Conservation (phyloP, 805 yeast species). For the Myxozyma kluyveri region DNA sequence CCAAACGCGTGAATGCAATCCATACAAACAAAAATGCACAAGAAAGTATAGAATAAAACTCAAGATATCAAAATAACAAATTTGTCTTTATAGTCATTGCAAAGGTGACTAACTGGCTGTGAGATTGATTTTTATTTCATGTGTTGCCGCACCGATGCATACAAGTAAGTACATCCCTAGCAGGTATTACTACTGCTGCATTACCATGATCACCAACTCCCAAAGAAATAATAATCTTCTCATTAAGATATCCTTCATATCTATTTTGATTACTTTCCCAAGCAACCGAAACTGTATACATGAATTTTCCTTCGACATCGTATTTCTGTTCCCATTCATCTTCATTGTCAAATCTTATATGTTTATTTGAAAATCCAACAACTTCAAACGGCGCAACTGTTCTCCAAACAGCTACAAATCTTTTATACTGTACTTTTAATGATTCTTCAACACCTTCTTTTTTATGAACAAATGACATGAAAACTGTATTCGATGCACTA, state of each 20-base stretch:
- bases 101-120: too few species aligned
- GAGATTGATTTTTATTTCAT: too few species aligned
- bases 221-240: constrained; percentile 19
- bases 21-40: neutral
- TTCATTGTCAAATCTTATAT: constrained; percentile 24
- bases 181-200: constrained; percentile 27
- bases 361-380: constrained; percentile 13
- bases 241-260: constrained; percentile 28
- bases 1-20: neutral
- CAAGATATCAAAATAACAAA: too few species aligned
- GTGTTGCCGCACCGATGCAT: constrained; percentile 1
- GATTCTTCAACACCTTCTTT: constrained; percentile 11
- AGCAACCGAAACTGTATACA: constrained; percentile 25
- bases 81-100: too few species aligned
- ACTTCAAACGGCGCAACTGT: constrained; percentile 23
- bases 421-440: constrained; percentile 21
- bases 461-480: constrained; percentile 22
- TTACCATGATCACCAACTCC: constrained; percentile 29
- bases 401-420: constrained; percentile 25
- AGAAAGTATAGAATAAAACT: neutral
- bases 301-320: constrained; percentile 27
- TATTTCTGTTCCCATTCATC: constrained; percentile 26
- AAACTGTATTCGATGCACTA: constrained; percentile 23
- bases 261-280: constrained; percentile 26
- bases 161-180: constrained; percentile 20